Evolutionary conservation across 768 basidiomycete genomes (phyloP).

Genomic region (Naganishia vaughanmartiniae): DNA sequence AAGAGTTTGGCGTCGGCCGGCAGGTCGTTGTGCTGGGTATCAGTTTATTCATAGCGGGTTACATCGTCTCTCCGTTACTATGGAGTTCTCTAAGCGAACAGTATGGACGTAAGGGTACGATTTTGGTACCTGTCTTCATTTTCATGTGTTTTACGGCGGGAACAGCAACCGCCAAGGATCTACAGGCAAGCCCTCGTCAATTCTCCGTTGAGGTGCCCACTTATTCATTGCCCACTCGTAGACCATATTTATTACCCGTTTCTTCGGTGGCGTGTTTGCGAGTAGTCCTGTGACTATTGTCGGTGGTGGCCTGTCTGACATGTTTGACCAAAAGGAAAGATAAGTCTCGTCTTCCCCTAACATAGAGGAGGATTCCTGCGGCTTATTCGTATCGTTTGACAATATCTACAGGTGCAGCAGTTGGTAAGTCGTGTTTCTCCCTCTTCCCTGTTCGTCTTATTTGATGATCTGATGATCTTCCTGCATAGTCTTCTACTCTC

Average conservation of each 20-base stretch:
- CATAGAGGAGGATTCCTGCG: too few relatives aligned
- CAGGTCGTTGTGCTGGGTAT: slow-evolving; percentile 49
- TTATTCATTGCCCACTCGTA: not conserved
- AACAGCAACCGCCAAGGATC: slow-evolving; percentile 49
- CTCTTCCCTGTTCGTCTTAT: not conserved
- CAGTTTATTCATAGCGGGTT: slow-evolving; percentile 38
- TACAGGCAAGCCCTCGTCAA: slow-evolving; percentile 34
- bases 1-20: slow-evolving; percentile 40
- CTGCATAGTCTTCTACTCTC: slow-evolving; percentile 40
- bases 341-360: not conserved
- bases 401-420: slow-evolving; percentile 18
- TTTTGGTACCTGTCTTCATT: slow-evolving; percentile 45
- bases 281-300: slow-evolving; percentile 45
- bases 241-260: slow-evolving; percentile 51
- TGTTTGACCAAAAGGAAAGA: slow-evolving; percentile 37
- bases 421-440: not conserved
- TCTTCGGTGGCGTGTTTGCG: slow-evolving; percentile 41
- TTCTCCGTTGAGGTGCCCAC: not conserved
- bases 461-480: not conserved
- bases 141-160: slow-evolving; percentile 51
- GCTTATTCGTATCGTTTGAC: not conserved
- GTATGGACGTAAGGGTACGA: slow-evolving; percentile 44
- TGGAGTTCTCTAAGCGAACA: slow-evolving; percentile 47
- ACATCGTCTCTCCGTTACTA: slow-evolving; percentile 40
- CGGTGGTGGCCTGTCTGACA: slow-evolving; percentile 42